Conservation (phyloP, 148 eudicot genomes). For the Camellia sinensis region DNA sequence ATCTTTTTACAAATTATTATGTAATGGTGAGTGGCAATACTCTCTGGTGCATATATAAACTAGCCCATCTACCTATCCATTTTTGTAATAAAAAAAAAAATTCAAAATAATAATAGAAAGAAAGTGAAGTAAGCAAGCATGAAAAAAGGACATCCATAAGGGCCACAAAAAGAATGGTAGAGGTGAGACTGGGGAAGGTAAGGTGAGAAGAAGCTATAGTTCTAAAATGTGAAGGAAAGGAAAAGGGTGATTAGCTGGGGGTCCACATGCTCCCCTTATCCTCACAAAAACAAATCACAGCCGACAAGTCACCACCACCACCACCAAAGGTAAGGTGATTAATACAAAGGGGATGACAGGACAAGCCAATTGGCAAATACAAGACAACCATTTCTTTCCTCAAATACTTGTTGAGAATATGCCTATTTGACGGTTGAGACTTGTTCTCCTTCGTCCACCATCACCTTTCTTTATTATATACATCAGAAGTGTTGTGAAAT, state of each 20-base stretch:
- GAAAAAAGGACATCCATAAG: background rate
- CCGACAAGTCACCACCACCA: conserved; percentile 12
- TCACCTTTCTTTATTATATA: background rate
- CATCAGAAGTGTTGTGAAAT: no score
- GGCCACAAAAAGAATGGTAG: background rate
- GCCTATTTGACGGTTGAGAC: conserved; percentile 28
- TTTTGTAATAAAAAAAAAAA: no score
- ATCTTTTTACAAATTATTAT: no score
- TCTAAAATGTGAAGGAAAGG: background rate
- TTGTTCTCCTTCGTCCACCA: conserved; percentile 24
- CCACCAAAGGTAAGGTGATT: conserved; percentile 22
- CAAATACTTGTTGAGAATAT: conserved; percentile 23
- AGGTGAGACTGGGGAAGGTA: background rate
- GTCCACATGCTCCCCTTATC: conserved; percentile 14
- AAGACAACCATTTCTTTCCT: conserved; percentile 13
- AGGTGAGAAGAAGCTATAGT: no score
- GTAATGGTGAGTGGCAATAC: no score
- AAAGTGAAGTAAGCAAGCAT: background rate
- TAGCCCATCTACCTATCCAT: no score
- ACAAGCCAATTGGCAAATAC: background rate
- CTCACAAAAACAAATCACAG: conserved; percentile 6
- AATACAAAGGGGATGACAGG: background rate
- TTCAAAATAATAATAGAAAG: background rate
- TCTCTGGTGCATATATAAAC: no score
- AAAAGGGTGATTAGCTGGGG: conserved; percentile 13